These are phyloP conservation scores for Cryptococcus deneoformans DNA, from an alignment of 1,284 basidiomycete species.

Conservation along the genomic window DNA sequence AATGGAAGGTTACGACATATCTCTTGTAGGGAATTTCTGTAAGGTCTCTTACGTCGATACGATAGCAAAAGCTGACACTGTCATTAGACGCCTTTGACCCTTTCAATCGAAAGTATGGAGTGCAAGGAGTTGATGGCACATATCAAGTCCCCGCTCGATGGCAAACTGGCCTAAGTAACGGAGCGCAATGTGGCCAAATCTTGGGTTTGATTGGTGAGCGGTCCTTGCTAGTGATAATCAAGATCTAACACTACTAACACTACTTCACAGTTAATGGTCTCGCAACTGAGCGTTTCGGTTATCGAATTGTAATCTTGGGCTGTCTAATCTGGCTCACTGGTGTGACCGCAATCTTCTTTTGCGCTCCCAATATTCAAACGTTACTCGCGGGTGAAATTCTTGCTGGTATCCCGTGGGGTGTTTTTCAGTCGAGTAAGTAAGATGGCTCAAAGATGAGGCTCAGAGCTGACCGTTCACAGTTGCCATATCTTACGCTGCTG, in stretches of 20 bases:
- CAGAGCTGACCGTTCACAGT: conserved; percentile 1
- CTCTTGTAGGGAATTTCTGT: conserved; percentile 43
- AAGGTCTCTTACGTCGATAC: conserved; percentile 2
- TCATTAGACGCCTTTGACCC: conserved; percentile 39
- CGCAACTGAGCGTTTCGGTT: conserved; percentile 48
- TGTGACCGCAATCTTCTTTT: conserved; percentile 42
- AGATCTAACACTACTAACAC: not conserved
- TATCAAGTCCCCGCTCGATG: conserved; percentile 53
- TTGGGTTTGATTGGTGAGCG: conserved; percentile 44
- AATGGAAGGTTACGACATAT: conserved; percentile 53
- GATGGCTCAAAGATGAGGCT: not conserved
- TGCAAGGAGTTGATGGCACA: conserved; percentile 29
- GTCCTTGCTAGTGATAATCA: not conserved
- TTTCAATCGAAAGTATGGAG: conserved; percentile 45
- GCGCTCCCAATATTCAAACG: conserved; percentile 31
- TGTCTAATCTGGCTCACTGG: conserved; percentile 32
- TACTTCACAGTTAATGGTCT: conserved; percentile 41
- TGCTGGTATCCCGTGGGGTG: conserved; percentile 40
- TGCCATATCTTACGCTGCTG: conserved; percentile 39
- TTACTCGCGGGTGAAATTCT: conserved; percentile 39
- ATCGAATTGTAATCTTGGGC: conserved; percentile 38
- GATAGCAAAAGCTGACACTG: not conserved
- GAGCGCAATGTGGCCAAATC: conserved; percentile 47
- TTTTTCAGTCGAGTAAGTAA: conserved; percentile 22
- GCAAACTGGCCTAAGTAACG: conserved; percentile 52